Base-by-base conservation (phyloP, 164 flowering plant species). In the Dillenia turbinata region DNA sequence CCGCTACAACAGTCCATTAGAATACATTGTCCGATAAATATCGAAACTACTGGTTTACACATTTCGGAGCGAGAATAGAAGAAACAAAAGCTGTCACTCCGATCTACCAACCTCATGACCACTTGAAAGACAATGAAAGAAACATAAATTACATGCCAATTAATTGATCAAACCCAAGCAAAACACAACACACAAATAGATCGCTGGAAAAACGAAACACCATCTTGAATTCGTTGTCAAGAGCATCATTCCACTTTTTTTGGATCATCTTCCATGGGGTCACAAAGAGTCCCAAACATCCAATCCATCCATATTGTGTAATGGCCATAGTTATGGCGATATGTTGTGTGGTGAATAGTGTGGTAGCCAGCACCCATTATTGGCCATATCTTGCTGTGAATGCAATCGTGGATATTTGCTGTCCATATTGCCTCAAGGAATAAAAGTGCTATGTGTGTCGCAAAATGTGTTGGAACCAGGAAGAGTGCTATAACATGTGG, bases 331-430 rank as follows among this genome's bases (percentile, higher is more conserved):
- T 95, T 92, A 49, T 95, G 97, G 1, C 89, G 86, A 66, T 95
- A 89, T 5, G 94, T 95, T 1, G 96, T 92, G 76, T 95, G 99
- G 69, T 95, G 99, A 60, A 95, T 87, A 19, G 99, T 95, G 75
- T 94, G 99, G 77, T 89, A 91, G 58, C 88, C 97, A 12, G 96
- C 99, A 52, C 99, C 97, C 97, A 93, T 94, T 16, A 89, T 78
- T 10, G 95, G 97, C 98, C 97, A 92, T 17, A 90, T 3, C n/a
- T 88, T 82, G 24, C 74, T 88, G 47, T 95, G 78, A 67, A 95
- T 87, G 76, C 97, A 90, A 59, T 95, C 99, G 51, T 92, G 97
- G 64, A 94, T 91, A 67, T 94, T 94, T 16, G 97, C 89, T 1
- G 99, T 89, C 97, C 97, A 94, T 64, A 92, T 52, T 14, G 68